phyloP scores from a whole-genome alignment of 768 basidiomycete genomes.

The Candolleomyces eurysporus region DNA sequence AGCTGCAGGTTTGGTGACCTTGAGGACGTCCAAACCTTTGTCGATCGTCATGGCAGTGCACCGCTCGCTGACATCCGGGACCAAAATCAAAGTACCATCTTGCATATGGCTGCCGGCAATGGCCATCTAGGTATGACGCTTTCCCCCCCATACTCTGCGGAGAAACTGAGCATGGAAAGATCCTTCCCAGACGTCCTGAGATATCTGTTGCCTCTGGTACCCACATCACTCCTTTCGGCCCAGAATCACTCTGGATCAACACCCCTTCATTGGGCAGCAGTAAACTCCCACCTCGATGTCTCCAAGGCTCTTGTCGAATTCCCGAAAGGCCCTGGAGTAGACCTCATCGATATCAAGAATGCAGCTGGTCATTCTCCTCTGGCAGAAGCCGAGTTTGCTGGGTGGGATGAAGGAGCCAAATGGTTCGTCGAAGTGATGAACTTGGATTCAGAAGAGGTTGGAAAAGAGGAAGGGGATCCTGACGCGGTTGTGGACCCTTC shows the following conservation, averaged over 20 bases:
- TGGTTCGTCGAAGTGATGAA: conserved; percentile 84
- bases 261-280: conserved; percentile 87
- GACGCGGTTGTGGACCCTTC: conserved; percentile 26
- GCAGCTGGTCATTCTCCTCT: conserved; percentile 71
- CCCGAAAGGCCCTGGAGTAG: conserved; percentile 56
- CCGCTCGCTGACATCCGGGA: conserved; percentile 56
- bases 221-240: conserved; percentile 52
- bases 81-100: conserved; percentile 71
- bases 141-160: background rate
- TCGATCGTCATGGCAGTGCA: conserved; percentile 53
- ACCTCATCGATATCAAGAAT: conserved; percentile 78
- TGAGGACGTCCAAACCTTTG: conserved; percentile 69
- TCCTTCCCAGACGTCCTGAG: conserved; percentile 65
- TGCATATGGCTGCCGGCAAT: conserved; percentile 90
- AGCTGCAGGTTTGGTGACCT: conserved; percentile 88
- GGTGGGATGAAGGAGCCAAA: conserved; percentile 81
- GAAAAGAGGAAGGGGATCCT: conserved; percentile 31
- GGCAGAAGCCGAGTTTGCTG: conserved; percentile 74
- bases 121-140: conserved; percentile 73
- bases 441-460: conserved; percentile 49
- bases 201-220: conserved; percentile 63
- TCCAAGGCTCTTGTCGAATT: conserved; percentile 59
- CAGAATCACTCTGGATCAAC: conserved; percentile 78
- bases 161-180: conserved; percentile 46
- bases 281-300: conserved; percentile 73